A percentile compares a stretch with the other conserved stretches of the same genome.
Evolutionary conservation across 2,329 filamentous ascomycete species (phyloP).

Genomic region (Alternaria gaisen): DNA sequence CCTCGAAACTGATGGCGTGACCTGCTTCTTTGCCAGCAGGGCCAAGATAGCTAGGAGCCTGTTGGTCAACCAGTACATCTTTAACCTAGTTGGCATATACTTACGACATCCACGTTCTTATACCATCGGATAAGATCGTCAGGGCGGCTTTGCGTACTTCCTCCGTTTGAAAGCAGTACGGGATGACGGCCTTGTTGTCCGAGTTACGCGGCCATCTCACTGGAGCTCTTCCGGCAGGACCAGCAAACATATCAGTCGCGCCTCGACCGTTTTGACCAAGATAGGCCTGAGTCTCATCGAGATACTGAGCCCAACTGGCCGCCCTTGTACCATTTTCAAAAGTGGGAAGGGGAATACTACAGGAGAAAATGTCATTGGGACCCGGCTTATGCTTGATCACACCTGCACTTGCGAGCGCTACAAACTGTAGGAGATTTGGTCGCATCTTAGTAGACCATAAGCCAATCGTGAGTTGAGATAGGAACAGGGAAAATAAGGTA

Average conservation of each 20-base stretch:
- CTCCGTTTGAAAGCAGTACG: conserved; percentile 4
- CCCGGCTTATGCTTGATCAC: not conserved
- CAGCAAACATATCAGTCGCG: not conserved
- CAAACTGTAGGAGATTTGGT: not conserved
- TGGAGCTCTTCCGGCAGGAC: not conserved
- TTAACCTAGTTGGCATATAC: not conserved
- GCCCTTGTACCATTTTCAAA: not conserved
- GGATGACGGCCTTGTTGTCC: not conserved
- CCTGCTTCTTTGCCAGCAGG: not conserved
- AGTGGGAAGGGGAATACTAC: not conserved
- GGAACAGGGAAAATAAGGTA: not conserved
- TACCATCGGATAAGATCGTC: not conserved
- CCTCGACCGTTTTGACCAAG: not conserved
- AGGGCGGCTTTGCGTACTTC: not conserved
- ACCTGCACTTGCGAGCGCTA: not conserved
- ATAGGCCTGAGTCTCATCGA: not conserved
- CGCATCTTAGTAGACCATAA: not conserved
- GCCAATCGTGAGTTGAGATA: not conserved
- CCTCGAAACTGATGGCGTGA: conserved; percentile 8
- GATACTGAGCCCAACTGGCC: conserved; percentile 4
- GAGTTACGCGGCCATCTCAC: conserved; percentile 2
- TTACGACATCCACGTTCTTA: conserved; percentile 4
- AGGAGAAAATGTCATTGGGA: not conserved
- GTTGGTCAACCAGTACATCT: not conserved
- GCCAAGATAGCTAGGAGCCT: not conserved